Percentiles rank a stretch among this genome's conserved stretches.
These are phyloP conservation scores for Venustampulla echinocandica DNA, from an alignment of 495 filamentous ascomycete genomes.

Conservation along the genomic window DNA sequence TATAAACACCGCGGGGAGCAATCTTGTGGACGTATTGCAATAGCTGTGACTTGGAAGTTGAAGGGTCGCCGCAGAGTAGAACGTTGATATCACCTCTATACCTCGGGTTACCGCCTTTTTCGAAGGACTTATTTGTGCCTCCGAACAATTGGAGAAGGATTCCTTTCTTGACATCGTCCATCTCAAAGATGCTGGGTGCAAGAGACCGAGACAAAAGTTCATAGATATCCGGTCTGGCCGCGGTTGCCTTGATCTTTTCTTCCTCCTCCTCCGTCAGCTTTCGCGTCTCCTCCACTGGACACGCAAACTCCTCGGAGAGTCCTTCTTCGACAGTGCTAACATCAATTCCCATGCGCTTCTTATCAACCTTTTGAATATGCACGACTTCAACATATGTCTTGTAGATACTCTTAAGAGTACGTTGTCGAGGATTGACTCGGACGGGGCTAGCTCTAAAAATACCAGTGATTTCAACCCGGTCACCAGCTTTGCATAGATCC, in stretches of 20 bases:
- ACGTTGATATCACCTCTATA: slow-evolving; percentile 98
- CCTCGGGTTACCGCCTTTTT: slow-evolving; percentile 89
- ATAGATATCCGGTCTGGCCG: slow-evolving; percentile 79
- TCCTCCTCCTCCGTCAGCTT: slow-evolving; percentile 88
- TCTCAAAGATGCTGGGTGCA: slow-evolving; percentile 92
- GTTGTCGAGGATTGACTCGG: slow-evolving; percentile 87
- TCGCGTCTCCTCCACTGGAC: slow-evolving; percentile 69
- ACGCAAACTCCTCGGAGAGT: slow-evolving; percentile 63
- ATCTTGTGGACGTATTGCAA: slow-evolving; percentile 95
- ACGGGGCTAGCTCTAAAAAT: slow-evolving; percentile 94
- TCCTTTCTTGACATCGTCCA: slow-evolving; percentile 98
- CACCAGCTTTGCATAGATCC: slow-evolving; percentile 95
- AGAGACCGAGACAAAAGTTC: slow-evolving; percentile 86
- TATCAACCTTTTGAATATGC: slow-evolving; percentile 94
- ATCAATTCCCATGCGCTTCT: slow-evolving; percentile 86
- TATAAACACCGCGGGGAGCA: slow-evolving; percentile 93
- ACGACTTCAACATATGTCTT: slow-evolving; percentile 96
- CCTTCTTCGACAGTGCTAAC: slow-evolving; percentile 82
- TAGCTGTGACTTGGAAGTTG: slow-evolving; percentile 90
- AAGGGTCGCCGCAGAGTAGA: slow-evolving; percentile 91
- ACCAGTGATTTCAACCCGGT: slow-evolving; percentile 90
- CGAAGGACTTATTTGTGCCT: slow-evolving; percentile 96
- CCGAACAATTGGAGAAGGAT: slow-evolving; percentile 94
- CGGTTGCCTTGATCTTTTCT: slow-evolving; percentile 75
- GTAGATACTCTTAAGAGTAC: slow-evolving; percentile 87